Evolutionary conservation across 768 basidiomycete genomes (phyloP), one percentile per base, ranked within the genome.

Genomic region (Lactifluus subvellereus): DNA sequence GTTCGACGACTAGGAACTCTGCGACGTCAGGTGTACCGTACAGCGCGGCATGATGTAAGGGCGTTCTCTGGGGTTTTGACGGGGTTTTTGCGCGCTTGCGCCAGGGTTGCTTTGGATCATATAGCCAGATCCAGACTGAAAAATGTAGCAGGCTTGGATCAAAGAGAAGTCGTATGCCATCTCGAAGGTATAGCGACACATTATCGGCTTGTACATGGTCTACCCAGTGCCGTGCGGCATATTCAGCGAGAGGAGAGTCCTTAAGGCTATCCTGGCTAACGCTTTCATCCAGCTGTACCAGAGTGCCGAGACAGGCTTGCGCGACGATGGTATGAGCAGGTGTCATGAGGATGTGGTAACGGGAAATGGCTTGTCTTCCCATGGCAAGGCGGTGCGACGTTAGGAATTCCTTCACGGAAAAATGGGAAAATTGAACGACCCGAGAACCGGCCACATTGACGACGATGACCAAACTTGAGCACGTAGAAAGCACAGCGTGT

Each of bases 391-490:
- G 54, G 4, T 20, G 7, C 2, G 60, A 61, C n/a, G 47, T 56
- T 38, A 61, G 30, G 38, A 56, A 62, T 22, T 62, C 61, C 37
- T 57, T 62, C 2, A 62, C 61, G 0, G 61, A 57, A 33, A 62
- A 57, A 32, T 62, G 61, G 8, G 61, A 16, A 22, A 62, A 62
- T n/a, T 62, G 56, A 27, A 62, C 47, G 14, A 55, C 14, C 18
- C 9, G 18, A 2, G 37, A 48, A 10, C 10, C 45, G 4, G n/a
- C 16, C 38, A 50, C 27, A 9, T 58, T 6, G 16, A 57, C 43
- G 2, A 62, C 30, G 16, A 32, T 2, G n/a, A 62, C 45, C 7
- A 62, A 27, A 3, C 42, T 62, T 8, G 61, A 47, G 13, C 61
- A 62, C 0, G 18, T 45, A 4, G 50, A 57, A 2, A 52, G 33